Evolutionary conservation across 108 stramenopile species (phyloP).

Genomic region (Fragilaria crotonensis): DNA sequence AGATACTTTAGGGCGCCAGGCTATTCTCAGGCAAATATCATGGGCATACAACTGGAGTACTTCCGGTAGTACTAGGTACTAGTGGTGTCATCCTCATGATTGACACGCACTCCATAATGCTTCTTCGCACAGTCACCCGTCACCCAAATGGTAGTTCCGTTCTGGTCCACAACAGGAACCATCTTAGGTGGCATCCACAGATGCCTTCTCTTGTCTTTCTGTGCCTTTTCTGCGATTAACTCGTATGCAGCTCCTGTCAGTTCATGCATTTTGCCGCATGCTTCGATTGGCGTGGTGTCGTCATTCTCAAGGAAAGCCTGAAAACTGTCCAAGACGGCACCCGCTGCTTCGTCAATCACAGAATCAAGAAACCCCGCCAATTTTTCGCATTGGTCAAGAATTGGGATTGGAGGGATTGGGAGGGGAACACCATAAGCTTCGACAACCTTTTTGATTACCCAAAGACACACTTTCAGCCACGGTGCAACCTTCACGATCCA

Average conservation of each 20-base stretch:
- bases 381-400: background rate
- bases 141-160: background rate
- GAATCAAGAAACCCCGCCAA: background rate
- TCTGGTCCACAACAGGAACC: background rate
- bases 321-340: background rate
- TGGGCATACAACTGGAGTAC: too few species aligned
- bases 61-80: too few species aligned
- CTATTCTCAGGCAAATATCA: too few species aligned
- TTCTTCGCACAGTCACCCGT: too few species aligned
- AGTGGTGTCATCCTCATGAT: too few species aligned
- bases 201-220: background rate
- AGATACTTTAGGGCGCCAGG: too few species aligned
- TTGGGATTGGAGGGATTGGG: background rate
- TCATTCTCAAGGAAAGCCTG: too few species aligned
- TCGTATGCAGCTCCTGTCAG: background rate
- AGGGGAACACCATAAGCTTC: background rate
- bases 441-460: background rate
- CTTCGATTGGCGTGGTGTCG: background rate
- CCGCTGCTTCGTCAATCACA: background rate
- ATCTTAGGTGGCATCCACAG: background rate
- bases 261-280: background rate
- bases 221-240: background rate
- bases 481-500: background rate
- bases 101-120: too few species aligned
- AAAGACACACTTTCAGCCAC: background rate